phyloP scores from a whole-genome alignment of 108 stramenopile species.

The Cylindrotheca closterium region DNA sequence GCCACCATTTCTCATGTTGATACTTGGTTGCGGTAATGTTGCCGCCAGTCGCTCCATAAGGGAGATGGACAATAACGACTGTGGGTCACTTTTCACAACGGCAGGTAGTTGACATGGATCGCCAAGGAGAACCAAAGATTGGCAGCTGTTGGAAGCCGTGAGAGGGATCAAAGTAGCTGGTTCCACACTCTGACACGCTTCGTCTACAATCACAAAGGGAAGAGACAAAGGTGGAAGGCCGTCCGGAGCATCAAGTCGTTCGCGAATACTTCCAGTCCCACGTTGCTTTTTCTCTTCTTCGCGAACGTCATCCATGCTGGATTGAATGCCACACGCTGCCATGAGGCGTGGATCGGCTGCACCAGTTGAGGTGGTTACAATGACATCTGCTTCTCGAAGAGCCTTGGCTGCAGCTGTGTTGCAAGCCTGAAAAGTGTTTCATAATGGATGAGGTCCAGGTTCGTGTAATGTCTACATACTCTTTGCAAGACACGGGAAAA shows the following conservation, averaged over 20 bases:
- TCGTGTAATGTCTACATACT: slow-evolving; percentile 50
- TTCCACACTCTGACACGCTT: slow-evolving; percentile 92
- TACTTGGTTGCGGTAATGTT: slow-evolving; percentile 60
- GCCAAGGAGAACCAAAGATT: slow-evolving; percentile 82
- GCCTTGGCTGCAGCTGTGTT: slow-evolving; percentile 81
- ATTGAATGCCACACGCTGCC: slow-evolving; percentile 81
- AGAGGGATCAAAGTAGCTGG: slow-evolving; percentile 90
- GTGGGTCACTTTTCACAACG: slow-evolving; percentile 61
- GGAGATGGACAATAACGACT: slow-evolving; percentile 68
- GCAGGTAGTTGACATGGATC: slow-evolving; percentile 92
- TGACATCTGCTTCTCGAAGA: slow-evolving; percentile 95
- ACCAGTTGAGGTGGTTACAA: slow-evolving; percentile 94
- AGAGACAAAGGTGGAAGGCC: slow-evolving; percentile 69
- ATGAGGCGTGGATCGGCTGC: slow-evolving; percentile 93
- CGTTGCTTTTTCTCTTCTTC: slow-evolving; percentile 8
- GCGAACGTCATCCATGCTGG: slow-evolving; percentile 41
- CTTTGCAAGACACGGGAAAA: background rate
- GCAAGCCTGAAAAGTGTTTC: slow-evolving; percentile 68
- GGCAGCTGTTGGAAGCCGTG: slow-evolving; percentile 72
- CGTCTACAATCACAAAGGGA: slow-evolving; percentile 90
- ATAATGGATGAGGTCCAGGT: slow-evolving; percentile 73
- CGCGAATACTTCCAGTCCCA: slow-evolving; percentile 1
- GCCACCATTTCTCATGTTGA: slow-evolving; percentile 60
- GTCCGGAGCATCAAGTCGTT: slow-evolving; percentile 57
- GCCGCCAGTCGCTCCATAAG: slow-evolving; percentile 79